Conservation (phyloP, 1,284 basidiomycete genomes). For the Inonotus hispidus region DNA sequence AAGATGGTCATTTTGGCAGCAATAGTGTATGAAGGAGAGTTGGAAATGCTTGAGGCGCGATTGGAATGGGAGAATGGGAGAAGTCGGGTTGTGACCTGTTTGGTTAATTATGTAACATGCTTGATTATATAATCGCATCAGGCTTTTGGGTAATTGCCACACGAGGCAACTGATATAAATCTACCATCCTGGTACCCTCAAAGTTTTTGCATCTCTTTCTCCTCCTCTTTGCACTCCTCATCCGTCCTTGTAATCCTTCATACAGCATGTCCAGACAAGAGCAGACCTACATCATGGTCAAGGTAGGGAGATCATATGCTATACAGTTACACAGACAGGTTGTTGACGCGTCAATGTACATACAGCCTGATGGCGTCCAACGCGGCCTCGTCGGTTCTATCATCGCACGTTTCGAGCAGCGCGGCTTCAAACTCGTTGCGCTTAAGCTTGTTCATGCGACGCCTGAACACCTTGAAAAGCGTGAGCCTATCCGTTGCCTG, state of each 20-base stretch:
- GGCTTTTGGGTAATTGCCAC: constrained; percentile 2
- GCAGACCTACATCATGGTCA: constrained; percentile 89
- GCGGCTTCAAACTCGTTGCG: constrained; percentile 91
- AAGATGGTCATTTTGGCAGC: constrained; percentile 38
- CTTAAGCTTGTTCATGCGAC: constrained; percentile 80
- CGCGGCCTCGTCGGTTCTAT: constrained; percentile 93
- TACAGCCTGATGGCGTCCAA: constrained; percentile 94
- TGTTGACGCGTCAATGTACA: constrained; percentile 8
- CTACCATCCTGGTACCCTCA: constrained; percentile 8
- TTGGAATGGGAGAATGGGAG: constrained; percentile 18
- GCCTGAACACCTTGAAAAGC: constrained; percentile 81
- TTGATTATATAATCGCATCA: no score
- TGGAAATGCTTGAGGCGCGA: constrained; percentile 5
- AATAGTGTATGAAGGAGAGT: constrained; percentile 21
- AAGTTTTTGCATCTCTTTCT: constrained; percentile 4
- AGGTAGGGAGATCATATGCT: constrained; percentile 41
- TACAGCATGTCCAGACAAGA: constrained; percentile 55
- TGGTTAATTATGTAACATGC: neutral
- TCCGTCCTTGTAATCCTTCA: constrained; percentile 23
- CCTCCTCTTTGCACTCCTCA: constrained; percentile 22
- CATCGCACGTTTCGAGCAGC: constrained; percentile 89
- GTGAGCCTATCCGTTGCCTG: constrained; percentile 36
- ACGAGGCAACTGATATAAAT: constrained; percentile 12
- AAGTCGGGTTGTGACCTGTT: constrained; percentile 6
- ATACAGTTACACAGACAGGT: constrained; percentile 8